A percentile compares a stretch with the other conserved stretches of the same genome.
phyloP scores from a whole-genome alignment of 2,329 filamentous ascomycete species.

The Lachnellula arida region DNA sequence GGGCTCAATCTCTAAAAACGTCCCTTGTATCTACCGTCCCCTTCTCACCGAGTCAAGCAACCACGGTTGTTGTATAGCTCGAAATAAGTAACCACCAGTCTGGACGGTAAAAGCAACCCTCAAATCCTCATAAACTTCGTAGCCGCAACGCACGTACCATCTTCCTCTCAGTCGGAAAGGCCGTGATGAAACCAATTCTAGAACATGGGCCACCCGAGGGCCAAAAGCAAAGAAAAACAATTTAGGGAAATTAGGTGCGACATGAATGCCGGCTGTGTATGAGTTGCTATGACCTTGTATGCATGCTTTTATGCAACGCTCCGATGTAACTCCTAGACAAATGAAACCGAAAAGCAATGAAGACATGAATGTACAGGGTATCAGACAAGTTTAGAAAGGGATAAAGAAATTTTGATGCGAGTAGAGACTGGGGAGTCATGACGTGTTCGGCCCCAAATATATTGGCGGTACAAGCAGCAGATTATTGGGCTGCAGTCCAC shows the following conservation, averaged over 20 bases:
- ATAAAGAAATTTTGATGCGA: neutral
- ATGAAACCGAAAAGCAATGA: neutral
- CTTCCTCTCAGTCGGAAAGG: neutral
- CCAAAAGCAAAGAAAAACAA: neutral
- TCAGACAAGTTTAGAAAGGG: neutral
- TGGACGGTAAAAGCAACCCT: neutral
- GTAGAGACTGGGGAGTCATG: neutral
- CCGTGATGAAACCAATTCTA: neutral
- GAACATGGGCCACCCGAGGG: neutral
- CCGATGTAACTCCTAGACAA: neutral
- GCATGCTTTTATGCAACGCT: neutral
- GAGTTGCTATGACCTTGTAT: neutral
- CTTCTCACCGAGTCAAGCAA: neutral
- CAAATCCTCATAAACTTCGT: neutral
- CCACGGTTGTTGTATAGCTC: neutral
- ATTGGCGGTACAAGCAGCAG: neutral
- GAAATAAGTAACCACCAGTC: neutral
- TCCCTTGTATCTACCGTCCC: neutral
- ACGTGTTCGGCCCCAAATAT: neutral
- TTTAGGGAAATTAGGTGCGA: neutral
- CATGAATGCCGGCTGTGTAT: neutral
- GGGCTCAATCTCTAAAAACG: neutral
- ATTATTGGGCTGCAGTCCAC: conserved; percentile 47
- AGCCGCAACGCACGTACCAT: neutral
- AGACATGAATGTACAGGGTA: neutral